Evolutionary conservation across 1,139 yeast species (phyloP), one percentile per base, ranked within the genome.

Genomic region (Nakaseomyces uthaithaninus): DNA sequence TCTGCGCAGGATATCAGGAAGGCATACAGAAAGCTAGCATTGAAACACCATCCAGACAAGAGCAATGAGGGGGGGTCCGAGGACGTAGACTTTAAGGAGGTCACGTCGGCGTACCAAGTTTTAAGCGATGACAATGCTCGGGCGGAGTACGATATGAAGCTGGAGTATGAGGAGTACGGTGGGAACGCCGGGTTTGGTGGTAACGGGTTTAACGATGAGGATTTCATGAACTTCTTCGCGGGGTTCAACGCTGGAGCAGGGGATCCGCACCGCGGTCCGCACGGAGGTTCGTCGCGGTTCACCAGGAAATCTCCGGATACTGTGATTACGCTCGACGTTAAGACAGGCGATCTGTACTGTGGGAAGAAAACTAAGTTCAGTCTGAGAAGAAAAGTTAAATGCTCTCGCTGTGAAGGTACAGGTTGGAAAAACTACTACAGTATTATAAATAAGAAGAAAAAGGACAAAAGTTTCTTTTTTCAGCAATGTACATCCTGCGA

Each of bases 331-430:
- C 63, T 87, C 42, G 45, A 43, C 26, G 40, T 58, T 12, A 42
- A 54, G 3, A 45, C 50, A 36, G 86, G 78, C 43, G 96, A 89
- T 46, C 63, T 86, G 35, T 91, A 75, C 67, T 75, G 74, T 50
- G 97, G 98, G 8, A 85, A 85, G 56, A 75, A 78, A 12, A 72
- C 86, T 48, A 82, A 85, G 57, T 75, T 85, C 54, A 73, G 85
- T 3, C 74, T 85, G 3, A 75, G 82, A 3, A 73, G 96, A 55
- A 75, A 83, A 54, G 70, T 81, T 15, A 64, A 86, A 6, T 89
- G 97, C 65, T 60, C 69, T 2, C 59, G 66, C 33, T 89, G 97
- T 62, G 65, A 69, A 38, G 97, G 96, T 2, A 62, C 74, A 1
- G 96, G 96, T 2, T 52, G 60, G 53, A 48, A 31, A 50, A 40